Evolutionary conservation across 2,329 filamentous ascomycete species (phyloP), one percentile per base, ranked within the genome.

Genomic region (Curvularia sp.): DNA sequence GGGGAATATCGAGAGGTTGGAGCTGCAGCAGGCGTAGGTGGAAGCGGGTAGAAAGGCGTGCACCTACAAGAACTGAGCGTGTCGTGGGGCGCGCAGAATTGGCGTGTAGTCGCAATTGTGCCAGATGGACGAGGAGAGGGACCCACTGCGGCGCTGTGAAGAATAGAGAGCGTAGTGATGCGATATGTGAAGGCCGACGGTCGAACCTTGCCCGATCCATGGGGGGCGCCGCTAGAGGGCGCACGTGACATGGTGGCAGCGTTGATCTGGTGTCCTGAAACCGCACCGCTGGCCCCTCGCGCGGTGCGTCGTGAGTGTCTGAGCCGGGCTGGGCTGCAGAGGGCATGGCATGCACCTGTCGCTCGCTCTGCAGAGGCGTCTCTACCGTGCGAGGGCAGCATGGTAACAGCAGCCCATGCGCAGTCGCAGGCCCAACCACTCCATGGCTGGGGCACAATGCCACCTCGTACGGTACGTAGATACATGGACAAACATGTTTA

Each of bases 161-260:
- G 70, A 77, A 77, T 77, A 77, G 70, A 69, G 67, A 71, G 66
- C 64, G 69, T 75, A 75, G 72, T 67, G 69, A 74, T 75, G 72
- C 68, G 70, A 64, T 68, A 55, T 58, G 65, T 66, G 61, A 63
- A 63, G 57, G 44, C 54, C 44, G 38, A 44, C 46, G 55, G 56
- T 49, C 44, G 56, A 58, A 55, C 56, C 56, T 58, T 58, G 56
- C 39, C 56, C 52, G 49, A 58, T 55, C 13, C 51, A 58, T 55
- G 52, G 56, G 56, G 56, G 33, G 31, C 47, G 52, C 56, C 56
- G 56, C 56, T 55, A 55, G 49, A 47, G 46, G 20, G 22, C 57
- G 58, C 65, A 71, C 68, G 67, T 70, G 67, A 58, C 56, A 44
- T 46, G 18, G 43, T 48, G 33, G 51, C 46, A 43, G 52, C 55